Evolutionary conservation across 2,329 filamentous ascomycete genomes (phyloP).

Genomic region (Purpureocillium lavendulum): DNA sequence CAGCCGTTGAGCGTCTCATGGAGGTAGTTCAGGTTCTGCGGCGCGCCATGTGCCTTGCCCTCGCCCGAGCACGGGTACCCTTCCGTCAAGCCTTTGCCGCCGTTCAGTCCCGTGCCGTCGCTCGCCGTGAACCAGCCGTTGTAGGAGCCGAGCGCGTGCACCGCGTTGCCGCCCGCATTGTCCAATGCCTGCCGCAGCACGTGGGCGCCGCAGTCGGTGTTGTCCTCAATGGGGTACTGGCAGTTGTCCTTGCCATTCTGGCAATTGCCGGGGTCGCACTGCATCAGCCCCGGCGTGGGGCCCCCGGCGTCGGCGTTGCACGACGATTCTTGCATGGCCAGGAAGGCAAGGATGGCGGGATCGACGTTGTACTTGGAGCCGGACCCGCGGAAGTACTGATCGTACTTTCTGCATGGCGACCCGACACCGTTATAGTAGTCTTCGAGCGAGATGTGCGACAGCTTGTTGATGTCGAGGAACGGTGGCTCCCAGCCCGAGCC

Average conservation of each 20-base stretch:
- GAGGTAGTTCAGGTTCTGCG: slow-evolving; percentile 26
- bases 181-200: slow-evolving; percentile 18
- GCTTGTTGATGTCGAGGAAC: slow-evolving; percentile 18
- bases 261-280: slow-evolving; percentile 25
- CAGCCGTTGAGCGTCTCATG: slow-evolving; percentile 26
- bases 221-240: slow-evolving; percentile 22
- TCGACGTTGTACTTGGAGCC: slow-evolving; percentile 21
- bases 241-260: slow-evolving; percentile 19
- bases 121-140: slow-evolving; percentile 26
- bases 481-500: slow-evolving; percentile 23
- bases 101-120: slow-evolving; percentile 16
- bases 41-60: slow-evolving; percentile 18
- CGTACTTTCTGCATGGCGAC: slow-evolving; percentile 19
- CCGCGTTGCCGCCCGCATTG: slow-evolving; percentile 16
- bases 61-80: slow-evolving; percentile 10
- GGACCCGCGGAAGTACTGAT: slow-evolving; percentile 21
- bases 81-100: slow-evolving; percentile 18
- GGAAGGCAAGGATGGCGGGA: slow-evolving; percentile 23
- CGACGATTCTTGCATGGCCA: slow-evolving; percentile 26
- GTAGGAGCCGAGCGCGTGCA: slow-evolving; percentile 23
- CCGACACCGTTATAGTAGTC: slow-evolving; percentile 18
- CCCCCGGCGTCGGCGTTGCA: slow-evolving; percentile 25
- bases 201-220: slow-evolving; percentile 23
- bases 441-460: slow-evolving; percentile 14
- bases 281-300: slow-evolving; percentile 25